Evolutionary conservation across 768 basidiomycete species (phyloP).

Genomic region (Thelephora ganbajun): DNA sequence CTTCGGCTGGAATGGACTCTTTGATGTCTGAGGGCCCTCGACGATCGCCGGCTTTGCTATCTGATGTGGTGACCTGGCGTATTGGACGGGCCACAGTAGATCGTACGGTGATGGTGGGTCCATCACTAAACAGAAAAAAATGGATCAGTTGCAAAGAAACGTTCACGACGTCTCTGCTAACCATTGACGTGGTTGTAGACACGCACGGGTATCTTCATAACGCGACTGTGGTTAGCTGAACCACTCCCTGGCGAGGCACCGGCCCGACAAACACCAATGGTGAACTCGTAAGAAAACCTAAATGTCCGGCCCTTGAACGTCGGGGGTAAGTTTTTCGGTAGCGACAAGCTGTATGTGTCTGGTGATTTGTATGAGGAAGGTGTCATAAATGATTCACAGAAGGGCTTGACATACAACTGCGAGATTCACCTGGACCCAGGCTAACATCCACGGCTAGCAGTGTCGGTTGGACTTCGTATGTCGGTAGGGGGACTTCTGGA

Average conservation of each 20-base stretch:
- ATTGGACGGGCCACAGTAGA: conserved; percentile 60
- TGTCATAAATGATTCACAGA: background rate
- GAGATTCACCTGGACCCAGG: conserved; percentile 72
- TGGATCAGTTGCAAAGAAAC: background rate
- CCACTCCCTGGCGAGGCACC: conserved; percentile 14
- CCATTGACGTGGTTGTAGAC: conserved; percentile 82
- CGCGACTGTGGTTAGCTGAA: conserved; percentile 44
- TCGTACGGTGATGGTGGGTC: conserved; percentile 30
- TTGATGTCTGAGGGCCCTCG: background rate
- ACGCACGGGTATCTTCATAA: conserved; percentile 86
- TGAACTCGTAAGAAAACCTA: conserved; percentile 78
- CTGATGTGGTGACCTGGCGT: background rate
- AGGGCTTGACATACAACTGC: conserved; percentile 48
- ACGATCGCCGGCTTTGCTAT: background rate
- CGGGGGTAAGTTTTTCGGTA: conserved; percentile 79
- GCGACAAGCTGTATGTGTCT: conserved; percentile 69
- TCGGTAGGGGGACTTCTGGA: conserved; percentile 60
- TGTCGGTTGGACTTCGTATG: conserved; percentile 71
- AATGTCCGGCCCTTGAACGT: conserved; percentile 79
- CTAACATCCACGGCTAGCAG: conserved; percentile 83
- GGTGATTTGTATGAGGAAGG: conserved; percentile 2
- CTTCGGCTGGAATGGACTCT: background rate
- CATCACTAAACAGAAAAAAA: conserved; percentile 1
- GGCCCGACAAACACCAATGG: conserved; percentile 77
- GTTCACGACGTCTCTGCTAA: conserved; percentile 19